phyloP scores from a whole-genome alignment of 768 basidiomycete genomes.

The Leucocoprinus leucothites region DNA sequence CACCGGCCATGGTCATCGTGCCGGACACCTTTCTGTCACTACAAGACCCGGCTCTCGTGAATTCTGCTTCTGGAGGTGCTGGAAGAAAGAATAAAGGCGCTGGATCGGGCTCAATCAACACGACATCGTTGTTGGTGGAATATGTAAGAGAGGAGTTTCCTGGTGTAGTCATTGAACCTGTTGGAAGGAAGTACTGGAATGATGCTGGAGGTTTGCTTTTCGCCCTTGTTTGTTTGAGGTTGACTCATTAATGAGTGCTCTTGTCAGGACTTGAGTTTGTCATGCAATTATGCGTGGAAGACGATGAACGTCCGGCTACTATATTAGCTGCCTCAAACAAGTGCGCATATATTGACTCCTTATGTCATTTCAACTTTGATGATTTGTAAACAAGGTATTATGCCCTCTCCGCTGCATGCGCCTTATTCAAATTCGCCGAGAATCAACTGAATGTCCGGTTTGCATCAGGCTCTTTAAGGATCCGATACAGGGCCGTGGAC shows the following conservation, averaged over 20 bases:
- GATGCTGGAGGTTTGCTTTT: conserved; percentile 60
- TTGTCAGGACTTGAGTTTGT: conserved; percentile 72
- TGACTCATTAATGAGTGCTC: conserved; percentile 1
- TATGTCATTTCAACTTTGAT: not conserved
- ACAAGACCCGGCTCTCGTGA: conserved; percentile 41
- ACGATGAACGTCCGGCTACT: conserved; percentile 78
- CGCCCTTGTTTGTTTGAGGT: not conserved
- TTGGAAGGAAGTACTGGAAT: conserved; percentile 83
- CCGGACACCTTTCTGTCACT: conserved; percentile 77
- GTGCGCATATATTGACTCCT: conserved; percentile 40
- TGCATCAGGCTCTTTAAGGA: conserved; percentile 64
- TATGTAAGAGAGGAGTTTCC: conserved; percentile 76
- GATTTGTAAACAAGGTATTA: conserved; percentile 72
- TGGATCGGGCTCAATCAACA: conserved; percentile 27
- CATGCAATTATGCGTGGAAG: conserved; percentile 72
- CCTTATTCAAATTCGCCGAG: conserved; percentile 86
- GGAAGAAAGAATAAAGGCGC: conserved; percentile 22
- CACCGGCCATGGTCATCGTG: conserved; percentile 68
- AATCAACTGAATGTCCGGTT: conserved; percentile 67
- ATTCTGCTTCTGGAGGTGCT: conserved; percentile 26
- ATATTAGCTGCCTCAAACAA: conserved; percentile 79
- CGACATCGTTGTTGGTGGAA: conserved; percentile 64
- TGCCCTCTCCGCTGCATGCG: conserved; percentile 80
- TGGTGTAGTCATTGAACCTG: conserved; percentile 60
- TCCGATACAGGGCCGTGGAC: conserved; percentile 75